phyloP scores from a whole-genome alignment of 169 alveolate genomes.

The Plasmodium vivax region DNA sequence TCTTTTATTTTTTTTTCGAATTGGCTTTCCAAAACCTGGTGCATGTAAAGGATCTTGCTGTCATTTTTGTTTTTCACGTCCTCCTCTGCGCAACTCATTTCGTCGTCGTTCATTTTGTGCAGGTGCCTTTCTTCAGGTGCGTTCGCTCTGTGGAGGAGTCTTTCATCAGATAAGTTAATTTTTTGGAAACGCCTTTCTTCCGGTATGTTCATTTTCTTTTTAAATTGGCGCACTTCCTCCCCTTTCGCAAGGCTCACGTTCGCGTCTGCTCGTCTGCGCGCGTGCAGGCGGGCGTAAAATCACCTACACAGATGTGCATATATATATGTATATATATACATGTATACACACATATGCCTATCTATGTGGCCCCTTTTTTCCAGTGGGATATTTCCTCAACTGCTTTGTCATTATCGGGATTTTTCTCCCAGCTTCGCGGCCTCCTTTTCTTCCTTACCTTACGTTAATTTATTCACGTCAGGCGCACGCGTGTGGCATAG shows the following conservation, averaged over 20 bases:
- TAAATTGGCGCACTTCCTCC: neutral
- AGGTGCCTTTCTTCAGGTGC: neutral
- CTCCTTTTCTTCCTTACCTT: neutral
- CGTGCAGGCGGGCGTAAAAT: neutral
- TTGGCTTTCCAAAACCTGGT: constrained; percentile 1
- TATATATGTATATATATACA: neutral
- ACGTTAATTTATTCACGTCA: neutral
- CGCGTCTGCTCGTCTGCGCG: neutral
- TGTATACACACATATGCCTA: neutral
- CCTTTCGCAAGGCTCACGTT: neutral
- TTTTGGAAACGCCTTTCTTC: neutral
- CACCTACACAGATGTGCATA: neutral
- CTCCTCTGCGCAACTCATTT: constrained; percentile 20
- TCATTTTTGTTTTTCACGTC: neutral
- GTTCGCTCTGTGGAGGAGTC: neutral
- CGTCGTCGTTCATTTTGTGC: neutral
- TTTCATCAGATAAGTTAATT: neutral
- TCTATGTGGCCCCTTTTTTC: neutral
- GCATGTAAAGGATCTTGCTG: constrained; percentile 4
- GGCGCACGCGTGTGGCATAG: neutral
- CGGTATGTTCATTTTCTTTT: neutral
- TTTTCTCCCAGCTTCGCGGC: neutral
- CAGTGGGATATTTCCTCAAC: neutral
- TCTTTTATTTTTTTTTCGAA: constrained; percentile 18
- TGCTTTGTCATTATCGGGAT: neutral